phyloP scores from a whole-genome alignment of 192 early-diverging fungal genomes.

The Entrophospora sp. region DNA sequence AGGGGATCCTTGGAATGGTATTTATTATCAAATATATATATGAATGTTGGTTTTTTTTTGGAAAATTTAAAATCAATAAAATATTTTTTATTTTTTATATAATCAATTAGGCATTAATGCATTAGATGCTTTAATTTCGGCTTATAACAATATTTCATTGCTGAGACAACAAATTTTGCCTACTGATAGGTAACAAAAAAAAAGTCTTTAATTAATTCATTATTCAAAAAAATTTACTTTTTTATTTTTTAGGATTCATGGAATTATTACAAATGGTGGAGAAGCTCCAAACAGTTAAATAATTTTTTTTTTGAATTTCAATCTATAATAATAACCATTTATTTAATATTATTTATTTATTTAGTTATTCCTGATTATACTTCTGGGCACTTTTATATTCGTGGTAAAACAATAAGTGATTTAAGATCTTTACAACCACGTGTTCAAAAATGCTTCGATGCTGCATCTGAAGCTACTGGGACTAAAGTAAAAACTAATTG shows the following conservation, averaged over 20 bases:
- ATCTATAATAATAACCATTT: neutral
- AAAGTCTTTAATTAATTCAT: neutral
- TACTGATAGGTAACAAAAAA: conserved; percentile 33
- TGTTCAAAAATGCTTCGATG: conserved; percentile 48
- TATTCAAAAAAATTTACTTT: neutral
- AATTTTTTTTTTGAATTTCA: neutral
- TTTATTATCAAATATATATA: neutral
- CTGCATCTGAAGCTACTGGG: conserved; percentile 61
- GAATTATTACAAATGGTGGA: conserved; percentile 72
- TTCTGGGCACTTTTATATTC: conserved; percentile 45
- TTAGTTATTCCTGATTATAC: conserved; percentile 61
- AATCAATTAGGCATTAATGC: conserved; percentile 58
- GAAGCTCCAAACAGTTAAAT: conserved; percentile 35
- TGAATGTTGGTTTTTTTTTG: neutral
- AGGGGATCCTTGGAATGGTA: neutral
- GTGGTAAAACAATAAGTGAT: conserved; percentile 42
- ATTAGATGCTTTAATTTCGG: conserved; percentile 60
- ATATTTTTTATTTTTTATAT: neutral
- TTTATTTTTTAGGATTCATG: conserved; percentile 43
- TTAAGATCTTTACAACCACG: conserved; percentile 39
- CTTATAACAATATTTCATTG: conserved; percentile 56
- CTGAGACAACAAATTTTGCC: conserved; percentile 69
- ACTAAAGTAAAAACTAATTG: conserved; percentile 47
- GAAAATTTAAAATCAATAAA: neutral
- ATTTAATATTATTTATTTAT: conserved; percentile 12